Evolutionary conservation across 352 stramenopile species (phyloP).

Genomic region (Pythium grandisporangium): DNA sequence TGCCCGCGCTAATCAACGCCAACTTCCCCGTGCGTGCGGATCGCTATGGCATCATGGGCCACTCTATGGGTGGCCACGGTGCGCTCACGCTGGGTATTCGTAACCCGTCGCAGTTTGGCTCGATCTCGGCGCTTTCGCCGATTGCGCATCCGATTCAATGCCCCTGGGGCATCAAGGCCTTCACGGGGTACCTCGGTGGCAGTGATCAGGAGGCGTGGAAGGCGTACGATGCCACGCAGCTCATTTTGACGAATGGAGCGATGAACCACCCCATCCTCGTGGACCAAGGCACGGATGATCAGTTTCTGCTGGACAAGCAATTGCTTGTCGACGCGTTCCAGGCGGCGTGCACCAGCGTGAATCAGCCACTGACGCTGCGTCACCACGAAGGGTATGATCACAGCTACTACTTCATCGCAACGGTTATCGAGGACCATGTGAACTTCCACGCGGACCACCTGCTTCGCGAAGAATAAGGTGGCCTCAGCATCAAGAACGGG

Average conservation of each 20-base stretch:
- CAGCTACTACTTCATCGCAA: conserved; percentile 97
- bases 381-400: conserved; percentile 94
- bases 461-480: conserved; percentile 16
- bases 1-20: conserved; percentile 84
- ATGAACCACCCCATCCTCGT: conserved; percentile 75
- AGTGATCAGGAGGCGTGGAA: conserved; percentile 85
- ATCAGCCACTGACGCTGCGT: conserved; percentile 75
- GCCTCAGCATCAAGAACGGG: too few relatives aligned
- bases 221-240: conserved; percentile 89
- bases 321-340: conserved; percentile 88
- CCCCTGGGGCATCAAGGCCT: conserved; percentile 98
- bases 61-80: conserved; percentile 97
- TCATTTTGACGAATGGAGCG: conserved; percentile 68
- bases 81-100: conserved; percentile 93
- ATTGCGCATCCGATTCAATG: conserved; percentile 95
- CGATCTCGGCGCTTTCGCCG: conserved; percentile 94
- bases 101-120: conserved; percentile 83
- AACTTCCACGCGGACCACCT: conserved; percentile 89
- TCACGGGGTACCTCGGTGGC: conserved; percentile 93
- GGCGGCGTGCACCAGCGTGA: conserved; percentile 65
- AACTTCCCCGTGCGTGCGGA: conserved; percentile 84
- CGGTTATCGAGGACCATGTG: conserved; percentile 95
- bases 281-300: conserved; percentile 86
- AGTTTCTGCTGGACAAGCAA: conserved; percentile 86
- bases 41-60: conserved; percentile 89